Percentiles rank a stretch among this genome's conserved stretches.
Conservation (phyloP, 306 rosid genomes). For the Quercus alba region DNA sequence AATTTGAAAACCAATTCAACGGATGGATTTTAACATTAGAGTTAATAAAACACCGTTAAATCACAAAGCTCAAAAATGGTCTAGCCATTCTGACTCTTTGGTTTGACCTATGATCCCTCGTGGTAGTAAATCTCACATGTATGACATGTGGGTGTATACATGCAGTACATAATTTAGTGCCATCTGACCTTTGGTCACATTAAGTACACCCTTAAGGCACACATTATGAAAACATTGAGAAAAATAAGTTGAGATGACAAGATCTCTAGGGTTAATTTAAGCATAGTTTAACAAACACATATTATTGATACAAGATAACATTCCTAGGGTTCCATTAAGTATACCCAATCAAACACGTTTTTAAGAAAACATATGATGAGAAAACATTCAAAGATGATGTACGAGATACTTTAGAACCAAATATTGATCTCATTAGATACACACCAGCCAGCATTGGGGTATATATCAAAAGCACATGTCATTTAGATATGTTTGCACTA, state of each 20-base stretch:
- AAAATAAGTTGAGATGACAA: background rate
- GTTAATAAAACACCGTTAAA: background rate
- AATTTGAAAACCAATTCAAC: background rate
- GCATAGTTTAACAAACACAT: no score
- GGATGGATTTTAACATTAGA: background rate
- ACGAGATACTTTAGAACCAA: background rate
- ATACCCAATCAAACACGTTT: background rate
- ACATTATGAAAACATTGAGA: background rate
- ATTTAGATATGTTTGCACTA: background rate
- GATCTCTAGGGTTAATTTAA: no score
- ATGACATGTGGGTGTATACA: background rate
- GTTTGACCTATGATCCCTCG: constrained; percentile 5
- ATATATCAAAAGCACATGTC: background rate
- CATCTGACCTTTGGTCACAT: background rate
- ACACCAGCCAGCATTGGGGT: background rate
- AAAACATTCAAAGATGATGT: background rate
- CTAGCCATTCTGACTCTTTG: constrained; percentile 3
- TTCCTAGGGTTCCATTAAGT: no score
- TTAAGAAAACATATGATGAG: background rate
- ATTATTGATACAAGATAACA: no score
- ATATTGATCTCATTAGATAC: background rate
- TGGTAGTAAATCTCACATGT: background rate
- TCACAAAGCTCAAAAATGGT: background rate
- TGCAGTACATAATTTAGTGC: background rate
- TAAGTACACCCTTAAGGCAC: background rate